Conservation (phyloP, 1,139 yeast species). For the Zygoascus sp. region DNA sequence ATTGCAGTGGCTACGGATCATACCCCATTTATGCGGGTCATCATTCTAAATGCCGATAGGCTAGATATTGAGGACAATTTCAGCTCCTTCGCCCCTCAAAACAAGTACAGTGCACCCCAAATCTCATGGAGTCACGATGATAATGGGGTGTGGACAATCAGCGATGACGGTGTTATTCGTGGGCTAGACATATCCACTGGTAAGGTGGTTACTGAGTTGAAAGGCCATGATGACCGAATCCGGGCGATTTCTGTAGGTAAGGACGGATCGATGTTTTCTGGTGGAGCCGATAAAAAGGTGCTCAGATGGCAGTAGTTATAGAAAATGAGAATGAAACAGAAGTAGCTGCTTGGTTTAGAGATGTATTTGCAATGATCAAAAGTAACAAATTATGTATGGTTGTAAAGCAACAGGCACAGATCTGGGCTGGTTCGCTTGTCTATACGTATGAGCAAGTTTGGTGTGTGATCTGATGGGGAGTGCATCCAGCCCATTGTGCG, state of each 20-base stretch:
- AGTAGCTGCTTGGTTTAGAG: no score
- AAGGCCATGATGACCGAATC: constrained; percentile 36
- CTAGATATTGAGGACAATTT: constrained; percentile 53
- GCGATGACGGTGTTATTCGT: constrained; percentile 64
- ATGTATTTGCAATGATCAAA: no score
- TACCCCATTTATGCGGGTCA: constrained; percentile 66
- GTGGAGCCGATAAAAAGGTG: constrained; percentile 44
- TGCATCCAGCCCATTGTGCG: no score
- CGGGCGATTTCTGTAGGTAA: constrained; percentile 42
- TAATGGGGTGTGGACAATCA: constrained; percentile 59
- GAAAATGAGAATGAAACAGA: no score
- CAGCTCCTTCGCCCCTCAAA: constrained; percentile 64
- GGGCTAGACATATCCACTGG: constrained; percentile 31
- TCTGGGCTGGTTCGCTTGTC: no score
- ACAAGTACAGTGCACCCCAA: constrained; percentile 56
- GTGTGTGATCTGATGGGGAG: no score
- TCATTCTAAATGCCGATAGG: constrained; percentile 30
- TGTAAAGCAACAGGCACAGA: no score
- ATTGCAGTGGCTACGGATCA: constrained; percentile 66
- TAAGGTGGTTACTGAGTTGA: constrained; percentile 13
- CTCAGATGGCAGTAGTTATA: constrained; percentile 17
- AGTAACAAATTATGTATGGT: no score
- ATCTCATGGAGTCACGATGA: constrained; percentile 18
- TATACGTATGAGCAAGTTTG: no score
- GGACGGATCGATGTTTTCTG: constrained; percentile 38